These are phyloP conservation scores for Emericellopsis terricola DNA, from an alignment of 495 filamentous ascomycete species.

Conservation along the genomic window DNA sequence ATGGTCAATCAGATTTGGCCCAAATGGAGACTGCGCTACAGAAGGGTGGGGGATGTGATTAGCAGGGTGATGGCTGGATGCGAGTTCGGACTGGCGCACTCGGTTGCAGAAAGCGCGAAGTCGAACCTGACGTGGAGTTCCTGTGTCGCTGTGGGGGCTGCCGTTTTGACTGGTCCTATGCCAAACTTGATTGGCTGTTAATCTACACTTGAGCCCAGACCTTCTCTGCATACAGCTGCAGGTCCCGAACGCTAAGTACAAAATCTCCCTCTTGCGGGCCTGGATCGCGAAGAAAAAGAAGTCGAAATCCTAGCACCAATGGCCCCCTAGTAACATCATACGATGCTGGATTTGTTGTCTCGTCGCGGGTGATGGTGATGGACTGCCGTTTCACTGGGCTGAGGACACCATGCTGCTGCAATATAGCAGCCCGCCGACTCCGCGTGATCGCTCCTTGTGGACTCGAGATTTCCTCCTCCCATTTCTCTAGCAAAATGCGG, in stretches of 20 bases:
- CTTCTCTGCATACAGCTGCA: neutral
- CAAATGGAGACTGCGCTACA: no score
- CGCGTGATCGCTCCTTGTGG: no score
- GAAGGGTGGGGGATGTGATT: no score
- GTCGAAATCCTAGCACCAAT: slow-evolving; percentile 4
- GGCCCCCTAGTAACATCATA: slow-evolving; percentile 4
- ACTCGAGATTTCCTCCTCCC: slow-evolving; percentile 7
- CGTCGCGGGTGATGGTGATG: slow-evolving; percentile 1
- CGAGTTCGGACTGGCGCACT: no score
- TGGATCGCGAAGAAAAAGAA: slow-evolving; percentile 5
- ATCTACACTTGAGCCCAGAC: slow-evolving; percentile 1
- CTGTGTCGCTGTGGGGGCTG: no score
- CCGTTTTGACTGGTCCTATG: neutral
- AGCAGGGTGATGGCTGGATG: no score
- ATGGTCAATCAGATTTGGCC: no score
- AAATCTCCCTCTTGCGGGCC: slow-evolving; percentile 3
- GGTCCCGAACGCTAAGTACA: neutral
- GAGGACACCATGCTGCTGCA: slow-evolving; percentile 1
- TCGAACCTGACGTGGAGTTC: no score
- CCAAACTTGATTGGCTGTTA: no score
- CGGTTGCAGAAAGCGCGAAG: no score
- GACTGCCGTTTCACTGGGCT: neutral
- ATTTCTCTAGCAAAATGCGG: slow-evolving; percentile 10
- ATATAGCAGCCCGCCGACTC: no score
- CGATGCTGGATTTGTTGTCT: slow-evolving; percentile 1